Conservation (phyloP, 2,329 filamentous ascomycete species). For the Aspergillus udagawae region DNA sequence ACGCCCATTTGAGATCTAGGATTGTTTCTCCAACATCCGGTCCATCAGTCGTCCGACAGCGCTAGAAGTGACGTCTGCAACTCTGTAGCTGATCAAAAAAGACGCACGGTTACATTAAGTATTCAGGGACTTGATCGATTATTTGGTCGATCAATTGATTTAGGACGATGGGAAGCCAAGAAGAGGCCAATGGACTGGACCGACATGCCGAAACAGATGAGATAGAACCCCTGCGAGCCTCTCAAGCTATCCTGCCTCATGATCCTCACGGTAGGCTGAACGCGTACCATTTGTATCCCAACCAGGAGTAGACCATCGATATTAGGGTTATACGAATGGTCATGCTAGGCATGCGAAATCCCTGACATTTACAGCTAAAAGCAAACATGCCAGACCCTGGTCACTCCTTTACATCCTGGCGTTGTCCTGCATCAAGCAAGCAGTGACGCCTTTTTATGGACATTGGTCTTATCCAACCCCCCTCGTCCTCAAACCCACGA, state of each 20-base stretch:
- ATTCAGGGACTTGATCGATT: neutral
- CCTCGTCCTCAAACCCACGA: neutral
- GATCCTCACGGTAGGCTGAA: neutral
- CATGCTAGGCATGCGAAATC: neutral
- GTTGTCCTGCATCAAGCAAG: neutral
- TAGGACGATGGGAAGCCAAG: neutral
- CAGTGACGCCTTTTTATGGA: neutral
- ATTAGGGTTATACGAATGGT: neutral
- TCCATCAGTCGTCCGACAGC: neutral
- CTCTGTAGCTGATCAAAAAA: neutral
- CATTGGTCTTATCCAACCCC: neutral
- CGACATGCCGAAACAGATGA: no score
- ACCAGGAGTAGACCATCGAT: neutral
- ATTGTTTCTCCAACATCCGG: neutral
- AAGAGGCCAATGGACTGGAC: neutral
- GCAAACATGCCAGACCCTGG: neutral
- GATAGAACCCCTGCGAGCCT: neutral
- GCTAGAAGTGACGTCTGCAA: neutral
- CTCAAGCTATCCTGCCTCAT: neutral
- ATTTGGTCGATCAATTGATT: neutral
- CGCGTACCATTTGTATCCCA: neutral
- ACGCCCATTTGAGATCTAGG: neutral
- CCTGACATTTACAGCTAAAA: neutral
- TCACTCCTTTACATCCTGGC: neutral
- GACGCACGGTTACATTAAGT: neutral